Evolutionary conservation across 108 stramenopile genomes (phyloP).

Genomic region (Pseudonitzschia delicatissima): DNA sequence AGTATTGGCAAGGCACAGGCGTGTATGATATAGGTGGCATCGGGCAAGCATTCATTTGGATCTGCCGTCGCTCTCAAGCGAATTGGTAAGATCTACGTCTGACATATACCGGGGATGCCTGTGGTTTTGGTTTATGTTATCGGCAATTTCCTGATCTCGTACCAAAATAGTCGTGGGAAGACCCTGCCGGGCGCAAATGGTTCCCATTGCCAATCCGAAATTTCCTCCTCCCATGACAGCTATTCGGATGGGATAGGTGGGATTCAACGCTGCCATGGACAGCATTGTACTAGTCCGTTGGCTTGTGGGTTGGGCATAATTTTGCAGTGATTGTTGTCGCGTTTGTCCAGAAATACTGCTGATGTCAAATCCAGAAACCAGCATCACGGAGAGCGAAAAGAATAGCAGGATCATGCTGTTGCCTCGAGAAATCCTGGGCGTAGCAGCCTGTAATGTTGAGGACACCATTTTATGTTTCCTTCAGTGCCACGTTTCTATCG

Average conservation of each 20-base stretch:
- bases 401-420: neutral
- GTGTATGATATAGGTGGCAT: conserved; percentile 94
- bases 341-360: neutral
- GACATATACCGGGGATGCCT: conserved; percentile 88
- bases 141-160: conserved; percentile 71
- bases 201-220: conserved; percentile 92
- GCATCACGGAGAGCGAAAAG: neutral
- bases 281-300: neutral
- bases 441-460: neutral
- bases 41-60: conserved; percentile 65
- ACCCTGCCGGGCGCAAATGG: conserved; percentile 73
- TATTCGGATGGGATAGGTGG: conserved; percentile 72
- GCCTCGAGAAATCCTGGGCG: neutral
- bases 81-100: conserved; percentile 64
- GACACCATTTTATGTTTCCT: neutral
- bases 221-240: conserved; percentile 95
- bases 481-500: neutral
- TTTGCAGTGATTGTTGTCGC: neutral
- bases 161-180: conserved; percentile 86
- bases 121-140: conserved; percentile 81
- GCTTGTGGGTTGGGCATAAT: neutral
- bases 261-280: conserved; percentile 4
- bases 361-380: conserved; percentile 9
- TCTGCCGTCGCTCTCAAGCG: conserved; percentile 83
- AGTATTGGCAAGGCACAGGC: conserved; percentile 94